These are phyloP conservation scores for Macrophomina phaseolina DNA, from an alignment of 2,329 filamentous ascomycete genomes.

Conservation along the genomic window DNA sequence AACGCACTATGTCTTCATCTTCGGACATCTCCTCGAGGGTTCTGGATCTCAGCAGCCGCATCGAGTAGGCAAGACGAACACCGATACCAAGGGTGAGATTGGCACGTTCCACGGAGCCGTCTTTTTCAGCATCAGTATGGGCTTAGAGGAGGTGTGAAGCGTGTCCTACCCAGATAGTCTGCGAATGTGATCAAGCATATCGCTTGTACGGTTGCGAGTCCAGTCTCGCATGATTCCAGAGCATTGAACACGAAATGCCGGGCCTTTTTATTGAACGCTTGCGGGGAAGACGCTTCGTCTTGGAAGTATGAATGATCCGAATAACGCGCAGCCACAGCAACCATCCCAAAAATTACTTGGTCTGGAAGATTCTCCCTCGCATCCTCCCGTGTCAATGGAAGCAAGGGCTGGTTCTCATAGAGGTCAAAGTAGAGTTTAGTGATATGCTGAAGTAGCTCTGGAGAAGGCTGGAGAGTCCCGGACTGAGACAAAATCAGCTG, in stretches of 20 bases:
- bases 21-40: background rate
- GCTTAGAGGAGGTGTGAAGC: background rate
- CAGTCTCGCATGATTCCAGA: background rate
- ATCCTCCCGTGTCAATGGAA: no score
- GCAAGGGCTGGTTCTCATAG: no score
- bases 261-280: background rate
- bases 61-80: background rate
- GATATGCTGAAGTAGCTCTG: no score
- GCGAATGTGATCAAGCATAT: background rate
- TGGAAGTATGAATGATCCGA: no score
- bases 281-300: no score
- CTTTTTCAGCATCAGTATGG: background rate
- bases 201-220: background rate
- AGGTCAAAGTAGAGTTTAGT: no score
- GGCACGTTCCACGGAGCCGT: background rate
- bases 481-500: no score
- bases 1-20: background rate
- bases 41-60: background rate
- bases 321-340: no score
- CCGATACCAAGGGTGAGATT: background rate
- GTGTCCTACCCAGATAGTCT: background rate
- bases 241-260: background rate
- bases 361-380: no score
- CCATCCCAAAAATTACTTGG: no score
- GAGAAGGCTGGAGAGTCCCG: no score